These are phyloP conservation scores for Moelleriella libera DNA, from an alignment of 2,329 filamentous ascomycete species.

Conservation along the genomic window DNA sequence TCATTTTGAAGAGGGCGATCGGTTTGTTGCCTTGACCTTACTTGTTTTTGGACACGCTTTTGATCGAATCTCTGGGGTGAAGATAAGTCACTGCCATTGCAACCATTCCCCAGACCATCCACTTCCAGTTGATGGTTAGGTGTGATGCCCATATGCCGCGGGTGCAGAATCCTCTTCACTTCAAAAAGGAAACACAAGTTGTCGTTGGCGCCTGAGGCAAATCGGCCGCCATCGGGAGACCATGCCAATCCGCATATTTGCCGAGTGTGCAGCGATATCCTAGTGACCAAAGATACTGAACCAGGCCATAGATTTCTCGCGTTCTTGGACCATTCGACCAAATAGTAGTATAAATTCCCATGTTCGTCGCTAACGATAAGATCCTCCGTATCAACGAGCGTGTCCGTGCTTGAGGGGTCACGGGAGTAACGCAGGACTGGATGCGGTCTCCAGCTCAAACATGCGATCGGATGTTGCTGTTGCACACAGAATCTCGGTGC, in stretches of 20 bases:
- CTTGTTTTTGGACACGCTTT: too few relatives aligned
- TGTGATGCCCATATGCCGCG: conserved; percentile 1
- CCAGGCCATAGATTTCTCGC: conserved; percentile 58
- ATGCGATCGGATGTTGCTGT: conserved; percentile 61
- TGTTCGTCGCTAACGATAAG: conserved; percentile 74
- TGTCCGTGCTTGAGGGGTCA: conserved; percentile 29
- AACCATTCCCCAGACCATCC: too few relatives aligned
- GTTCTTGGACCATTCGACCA: conserved; percentile 73
- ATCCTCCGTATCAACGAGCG: conserved; percentile 58
- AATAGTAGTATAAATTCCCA: conserved; percentile 77
- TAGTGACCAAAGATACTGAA: conserved; percentile 61
- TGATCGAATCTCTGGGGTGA: too few relatives aligned
- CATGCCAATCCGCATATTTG: conserved; percentile 91
- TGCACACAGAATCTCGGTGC: conserved; percentile 60
- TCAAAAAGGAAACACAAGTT: conserved; percentile 78
- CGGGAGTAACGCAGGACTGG: conserved; percentile 36
- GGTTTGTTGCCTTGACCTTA: too few relatives aligned
- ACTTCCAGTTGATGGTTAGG: too few relatives aligned
- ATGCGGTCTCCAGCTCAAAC: conserved; percentile 66
- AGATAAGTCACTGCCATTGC: too few relatives aligned
- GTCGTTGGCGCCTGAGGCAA: conserved; percentile 87
- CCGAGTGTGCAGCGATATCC: conserved; percentile 67
- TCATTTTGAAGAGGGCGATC: too few relatives aligned
- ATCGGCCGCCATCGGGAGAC: conserved; percentile 60
- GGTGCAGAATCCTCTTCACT: conserved; percentile 38